A percentile compares a stretch with the other conserved stretches of the same genome.
These are phyloP conservation scores for Hypholoma fasciculare DNA, from an alignment of 768 basidiomycete genomes.

Conservation along the genomic window DNA sequence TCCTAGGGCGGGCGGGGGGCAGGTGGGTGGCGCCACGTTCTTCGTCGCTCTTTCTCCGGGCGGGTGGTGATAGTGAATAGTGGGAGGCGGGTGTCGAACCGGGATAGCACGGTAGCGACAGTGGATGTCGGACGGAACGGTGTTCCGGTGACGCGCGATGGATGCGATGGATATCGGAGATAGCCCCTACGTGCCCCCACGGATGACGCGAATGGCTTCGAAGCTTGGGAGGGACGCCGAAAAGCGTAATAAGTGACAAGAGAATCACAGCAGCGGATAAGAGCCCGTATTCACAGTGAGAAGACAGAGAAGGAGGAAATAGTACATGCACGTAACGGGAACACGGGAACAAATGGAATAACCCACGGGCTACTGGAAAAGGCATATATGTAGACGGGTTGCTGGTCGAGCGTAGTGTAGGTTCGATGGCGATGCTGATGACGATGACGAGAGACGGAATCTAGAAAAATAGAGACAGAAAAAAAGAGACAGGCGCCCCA, in stretches of 20 bases:
- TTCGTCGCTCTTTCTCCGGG: slow-evolving; percentile 8
- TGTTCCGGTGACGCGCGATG: slow-evolving; percentile 10
- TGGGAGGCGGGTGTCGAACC: slow-evolving; percentile 14
- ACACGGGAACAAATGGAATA: slow-evolving; percentile 24
- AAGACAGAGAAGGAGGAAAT: slow-evolving; percentile 14
- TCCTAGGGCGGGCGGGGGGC: slow-evolving; percentile 8
- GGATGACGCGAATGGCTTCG: slow-evolving; percentile 65
- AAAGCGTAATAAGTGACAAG: slow-evolving; percentile 19
- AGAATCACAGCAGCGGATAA: slow-evolving; percentile 24
- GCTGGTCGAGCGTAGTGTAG: slow-evolving; percentile 37
- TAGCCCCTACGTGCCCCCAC: slow-evolving; percentile 32
- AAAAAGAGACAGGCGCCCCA: slow-evolving; percentile 6
- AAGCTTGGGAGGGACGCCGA: slow-evolving; percentile 26
- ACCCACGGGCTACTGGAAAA: slow-evolving; percentile 26
- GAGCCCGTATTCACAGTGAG: slow-evolving; percentile 20
- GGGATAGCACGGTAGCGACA: slow-evolving; percentile 22
- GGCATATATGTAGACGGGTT: slow-evolving; percentile 19
- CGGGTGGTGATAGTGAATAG: background rate
- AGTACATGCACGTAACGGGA: slow-evolving; percentile 23
- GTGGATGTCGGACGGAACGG: slow-evolving; percentile 2
- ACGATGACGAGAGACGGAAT: slow-evolving; percentile 24
- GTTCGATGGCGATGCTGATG: slow-evolving; percentile 24
- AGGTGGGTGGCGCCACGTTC: background rate
- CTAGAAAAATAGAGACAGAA: slow-evolving; percentile 26
- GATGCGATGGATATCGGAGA: slow-evolving; percentile 3